These are phyloP conservation scores for Lolium perenne DNA, from an alignment of 176 grass and related monocot species.

Conservation along the genomic window DNA sequence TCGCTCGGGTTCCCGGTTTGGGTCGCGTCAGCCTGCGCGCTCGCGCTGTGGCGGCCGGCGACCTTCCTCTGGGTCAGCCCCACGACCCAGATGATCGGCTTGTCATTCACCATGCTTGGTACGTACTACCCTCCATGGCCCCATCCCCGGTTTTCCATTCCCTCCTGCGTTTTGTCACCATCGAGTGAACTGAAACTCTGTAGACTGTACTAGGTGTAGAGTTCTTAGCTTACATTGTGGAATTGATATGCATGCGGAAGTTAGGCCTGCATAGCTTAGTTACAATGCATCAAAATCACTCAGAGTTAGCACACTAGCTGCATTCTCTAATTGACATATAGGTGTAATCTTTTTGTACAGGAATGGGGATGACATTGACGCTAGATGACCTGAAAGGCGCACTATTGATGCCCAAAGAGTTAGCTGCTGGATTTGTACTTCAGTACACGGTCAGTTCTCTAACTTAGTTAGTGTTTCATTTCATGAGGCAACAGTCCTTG, in stretches of 20 bases:
- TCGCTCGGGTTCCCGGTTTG: constrained; percentile 88
- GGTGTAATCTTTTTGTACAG: constrained; percentile 35
- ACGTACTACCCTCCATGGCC: background rate
- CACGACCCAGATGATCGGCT: constrained; percentile 59
- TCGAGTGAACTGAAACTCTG: background rate
- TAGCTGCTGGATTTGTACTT: constrained; percentile 74
- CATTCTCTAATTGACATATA: constrained; percentile 3
- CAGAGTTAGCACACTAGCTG: background rate
- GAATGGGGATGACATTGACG: constrained; percentile 97
- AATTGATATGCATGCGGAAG: background rate
- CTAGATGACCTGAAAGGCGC: constrained; percentile 70
- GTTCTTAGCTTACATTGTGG: background rate
- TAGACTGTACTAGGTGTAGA: background rate
- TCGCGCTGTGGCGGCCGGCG: constrained; percentile 69
- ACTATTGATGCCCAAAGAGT: constrained; percentile 86
- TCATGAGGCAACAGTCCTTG: background rate
- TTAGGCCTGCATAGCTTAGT: background rate
- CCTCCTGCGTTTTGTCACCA: background rate
- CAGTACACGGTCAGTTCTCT: constrained; percentile 74
- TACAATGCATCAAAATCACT: background rate
- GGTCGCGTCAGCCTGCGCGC: constrained; percentile 64
- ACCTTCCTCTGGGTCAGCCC: constrained; percentile 75
- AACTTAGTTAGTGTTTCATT: background rate
- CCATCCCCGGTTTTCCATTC: background rate
- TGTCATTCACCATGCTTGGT: constrained; percentile 93